A percentile compares a stretch with the other conserved stretches of the same genome.
Conservation (phyloP, 345 rosid genomes). For the Syzygium oleosum region DNA sequence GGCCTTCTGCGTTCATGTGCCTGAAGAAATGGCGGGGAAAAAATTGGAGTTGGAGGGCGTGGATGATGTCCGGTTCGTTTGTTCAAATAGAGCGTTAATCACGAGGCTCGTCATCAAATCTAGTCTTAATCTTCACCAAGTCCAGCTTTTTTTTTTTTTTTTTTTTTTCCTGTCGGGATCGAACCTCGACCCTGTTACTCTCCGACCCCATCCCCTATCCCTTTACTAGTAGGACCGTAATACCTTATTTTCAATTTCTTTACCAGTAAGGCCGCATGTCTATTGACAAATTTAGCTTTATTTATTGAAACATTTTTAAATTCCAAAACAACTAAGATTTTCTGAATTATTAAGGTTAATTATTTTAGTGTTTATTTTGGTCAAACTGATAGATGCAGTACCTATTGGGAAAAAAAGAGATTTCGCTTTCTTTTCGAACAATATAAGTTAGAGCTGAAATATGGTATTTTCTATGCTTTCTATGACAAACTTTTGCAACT, state of each 20-base stretch:
- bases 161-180: not conserved
- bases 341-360: not conserved
- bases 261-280: too few relatives aligned
- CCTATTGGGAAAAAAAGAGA: not conserved
- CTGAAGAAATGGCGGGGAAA: not conserved
- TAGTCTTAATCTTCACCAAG: not conserved
- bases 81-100: not conserved
- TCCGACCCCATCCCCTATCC: too few relatives aligned
- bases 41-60: not conserved
- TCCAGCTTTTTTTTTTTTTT: not conserved
- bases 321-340: not conserved
- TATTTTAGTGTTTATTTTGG: not conserved
- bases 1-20: conserved; percentile 17
- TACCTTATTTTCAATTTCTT: too few relatives aligned
- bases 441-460: not conserved
- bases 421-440: not conserved
- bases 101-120: not conserved
- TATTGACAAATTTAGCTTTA: not conserved
- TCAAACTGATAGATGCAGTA: not conserved
- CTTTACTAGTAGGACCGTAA: too few relatives aligned
- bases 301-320: not conserved
- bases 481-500: not conserved
- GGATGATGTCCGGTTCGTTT: too few relatives aligned
- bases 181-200: too few relatives aligned
- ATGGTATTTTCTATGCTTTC: not conserved